A percentile compares a stretch with the other conserved stretches of the same genome.
These are phyloP conservation scores for Sphagnum fallax DNA, from an alignment of 228 moss, liverwort and hornwort species.

Conservation along the genomic window DNA sequence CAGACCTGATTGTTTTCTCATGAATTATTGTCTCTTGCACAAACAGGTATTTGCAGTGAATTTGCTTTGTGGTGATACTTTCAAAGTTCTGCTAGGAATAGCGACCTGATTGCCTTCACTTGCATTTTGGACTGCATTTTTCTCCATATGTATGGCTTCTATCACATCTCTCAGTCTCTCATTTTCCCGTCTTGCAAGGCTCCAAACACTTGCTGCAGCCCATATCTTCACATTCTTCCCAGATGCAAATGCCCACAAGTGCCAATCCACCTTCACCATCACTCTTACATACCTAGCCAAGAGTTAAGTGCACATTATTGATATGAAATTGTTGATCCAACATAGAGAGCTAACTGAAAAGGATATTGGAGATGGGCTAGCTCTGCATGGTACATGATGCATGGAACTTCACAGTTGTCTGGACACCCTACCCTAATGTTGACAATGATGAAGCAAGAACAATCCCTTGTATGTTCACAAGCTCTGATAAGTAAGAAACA, in stretches of 20 bases:
- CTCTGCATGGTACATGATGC: background rate
- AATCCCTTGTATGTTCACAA: too few species aligned
- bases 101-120: constrained; percentile 7
- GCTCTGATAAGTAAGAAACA: background rate
- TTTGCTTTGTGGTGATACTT: background rate
- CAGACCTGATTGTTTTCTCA: constrained; percentile 1
- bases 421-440: too few species aligned
- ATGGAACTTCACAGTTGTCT: background rate
- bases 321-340: background rate
- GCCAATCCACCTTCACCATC: constrained; percentile 41
- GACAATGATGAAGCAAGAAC: too few species aligned
- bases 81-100: background rate
- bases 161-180: constrained; percentile 10
- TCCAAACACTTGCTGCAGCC: constrained; percentile 37
- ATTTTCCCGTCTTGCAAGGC: constrained; percentile 21
- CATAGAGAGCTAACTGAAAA: background rate
- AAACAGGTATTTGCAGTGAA: background rate
- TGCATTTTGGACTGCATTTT: constrained; percentile 7
- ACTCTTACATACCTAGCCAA: constrained; percentile 26
- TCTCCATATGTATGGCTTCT: constrained; percentile 13
- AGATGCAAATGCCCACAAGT: constrained; percentile 44
- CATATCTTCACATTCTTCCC: constrained; percentile 41
- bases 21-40: constrained; percentile 3
- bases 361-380: background rate
- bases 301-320: background rate